Evolutionary conservation across 306 rosid species (phyloP), one percentile per base, ranked within the genome.

Genomic region (Abrus pulchellus): DNA sequence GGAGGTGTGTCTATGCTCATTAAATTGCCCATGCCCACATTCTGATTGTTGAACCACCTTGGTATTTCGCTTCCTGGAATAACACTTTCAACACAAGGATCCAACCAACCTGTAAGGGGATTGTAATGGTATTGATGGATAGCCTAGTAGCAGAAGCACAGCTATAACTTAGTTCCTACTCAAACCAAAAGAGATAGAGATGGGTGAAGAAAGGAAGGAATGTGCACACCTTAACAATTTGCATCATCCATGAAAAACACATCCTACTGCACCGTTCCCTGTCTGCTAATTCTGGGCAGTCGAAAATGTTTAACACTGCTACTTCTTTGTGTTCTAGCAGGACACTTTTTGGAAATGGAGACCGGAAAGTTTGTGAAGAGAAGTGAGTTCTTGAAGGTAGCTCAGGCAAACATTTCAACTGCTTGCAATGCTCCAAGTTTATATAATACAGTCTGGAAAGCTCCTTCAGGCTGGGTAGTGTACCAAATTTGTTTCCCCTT

Each of bases 241-340:
- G 10, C 12, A 28, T 74, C 68, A 56, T 56, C 78, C 78, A 56
- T 27, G 55, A 74, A 28, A 57, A 2, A 6, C 4, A 2, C 66
- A 44, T 74, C 7, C 28, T 43, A 6, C 3, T 40, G 11, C 77
- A 55, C 1, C 9, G 2, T 45, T 55, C 66, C 41, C 9, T 73
- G 40, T 55, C 53, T 55, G 8, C 36, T 47, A 73, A 27, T 20
- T 38, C 1, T 3, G 67, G 28, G 7, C 77, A 73, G 40, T 55
- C 40, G 54, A 55, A 55, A 55, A 55, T 27, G 14, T 14, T 0
- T 8, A 53, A n/a, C 9, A 63, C 64, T 20, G 20, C 20, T 20
- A 20, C 20, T 20, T 20, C 20, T 20, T 20, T 20, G 20, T 20
- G 20, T 20, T 20, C 20, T 20, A 20, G 20, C 0, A 20, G 20